phyloP scores from a whole-genome alignment of 2,329 filamentous ascomycete species.

The Cladophialophora yegresii region DNA sequence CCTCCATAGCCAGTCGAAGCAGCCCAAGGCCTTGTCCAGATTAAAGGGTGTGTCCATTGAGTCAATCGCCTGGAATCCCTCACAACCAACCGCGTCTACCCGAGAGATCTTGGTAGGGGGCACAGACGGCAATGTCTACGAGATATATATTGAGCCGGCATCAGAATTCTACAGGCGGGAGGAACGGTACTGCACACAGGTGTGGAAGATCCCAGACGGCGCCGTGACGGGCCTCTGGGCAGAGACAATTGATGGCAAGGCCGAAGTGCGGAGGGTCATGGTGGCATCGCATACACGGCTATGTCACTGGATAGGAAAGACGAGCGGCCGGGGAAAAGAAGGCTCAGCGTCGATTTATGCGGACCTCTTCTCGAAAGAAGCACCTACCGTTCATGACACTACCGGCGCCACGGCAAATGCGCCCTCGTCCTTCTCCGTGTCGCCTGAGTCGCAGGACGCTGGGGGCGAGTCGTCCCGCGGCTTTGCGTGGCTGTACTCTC shows the following conservation, averaged over 20 bases:
- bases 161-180: constrained; percentile 94
- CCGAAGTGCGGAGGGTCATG: constrained; percentile 74
- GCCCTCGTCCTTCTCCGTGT: constrained; percentile 70
- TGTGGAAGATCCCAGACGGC: constrained; percentile 80
- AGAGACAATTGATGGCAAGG: constrained; percentile 67
- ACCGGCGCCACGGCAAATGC: constrained; percentile 60
- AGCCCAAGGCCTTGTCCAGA: constrained; percentile 77
- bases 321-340: constrained; percentile 71
- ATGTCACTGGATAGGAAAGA: constrained; percentile 77
- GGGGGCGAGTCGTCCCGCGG: constrained; percentile 55
- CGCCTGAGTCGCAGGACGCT: constrained; percentile 67
- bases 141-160: constrained; percentile 90
- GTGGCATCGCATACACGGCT: constrained; percentile 77
- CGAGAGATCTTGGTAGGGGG: constrained; percentile 90
- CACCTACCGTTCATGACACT: constrained; percentile 73
- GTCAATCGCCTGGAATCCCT: constrained; percentile 91
- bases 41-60: constrained; percentile 86
- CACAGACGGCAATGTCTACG: constrained; percentile 92
- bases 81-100: constrained; percentile 87
- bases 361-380: constrained; percentile 83
- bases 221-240: constrained; percentile 84
- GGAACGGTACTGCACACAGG: constrained; percentile 82
- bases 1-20: constrained; percentile 89
- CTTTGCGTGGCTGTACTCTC: constrained; percentile 87
- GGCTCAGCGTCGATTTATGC: constrained; percentile 83